These are phyloP conservation scores for Dioszegia hungarica DNA, from an alignment of 768 basidiomycete species.

Conservation along the genomic window DNA sequence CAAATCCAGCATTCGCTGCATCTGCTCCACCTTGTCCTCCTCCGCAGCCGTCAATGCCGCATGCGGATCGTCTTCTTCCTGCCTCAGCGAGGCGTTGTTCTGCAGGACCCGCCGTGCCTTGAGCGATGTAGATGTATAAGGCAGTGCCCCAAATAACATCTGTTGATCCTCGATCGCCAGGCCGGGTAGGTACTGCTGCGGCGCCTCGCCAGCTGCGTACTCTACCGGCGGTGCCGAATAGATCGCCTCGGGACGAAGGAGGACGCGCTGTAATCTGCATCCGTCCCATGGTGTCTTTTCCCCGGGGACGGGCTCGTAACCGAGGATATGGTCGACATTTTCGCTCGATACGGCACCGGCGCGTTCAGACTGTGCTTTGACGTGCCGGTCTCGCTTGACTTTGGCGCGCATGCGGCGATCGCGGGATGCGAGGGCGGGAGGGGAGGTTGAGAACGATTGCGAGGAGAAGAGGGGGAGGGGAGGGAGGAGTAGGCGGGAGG, in stretches of 20 bases:
- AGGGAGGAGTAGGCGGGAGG: neutral
- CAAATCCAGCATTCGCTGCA: conserved; percentile 72
- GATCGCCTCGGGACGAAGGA: conserved; percentile 30
- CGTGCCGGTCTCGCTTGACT: conserved; percentile 1
- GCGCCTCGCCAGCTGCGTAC: conserved; percentile 22
- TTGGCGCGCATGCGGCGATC: conserved; percentile 7
- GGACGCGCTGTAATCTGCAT: conserved; percentile 25
- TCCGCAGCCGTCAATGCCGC: conserved; percentile 12
- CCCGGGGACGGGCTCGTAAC: conserved; percentile 53
- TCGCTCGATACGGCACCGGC: neutral
- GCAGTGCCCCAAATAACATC: conserved; percentile 65
- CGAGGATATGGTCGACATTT: conserved; percentile 62
- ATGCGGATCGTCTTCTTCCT: neutral
- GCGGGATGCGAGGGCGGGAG: conserved; percentile 2
- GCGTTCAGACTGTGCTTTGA: neutral
- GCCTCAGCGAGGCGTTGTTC: neutral
- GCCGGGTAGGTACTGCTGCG: conserved; percentile 24
- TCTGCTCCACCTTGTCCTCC: conserved; percentile 46
- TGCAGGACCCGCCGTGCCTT: conserved; percentile 52
- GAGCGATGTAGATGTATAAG: conserved; percentile 53
- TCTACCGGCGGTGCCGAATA: conserved; percentile 22
- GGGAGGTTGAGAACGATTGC: conserved; percentile 3
- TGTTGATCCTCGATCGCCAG: conserved; percentile 53
- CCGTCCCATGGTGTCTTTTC: conserved; percentile 24
- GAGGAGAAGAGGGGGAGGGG: neutral